phyloP scores from a whole-genome alignment of 1,284 basidiomycete genomes.

The Coniferiporia sulphurascens region DNA sequence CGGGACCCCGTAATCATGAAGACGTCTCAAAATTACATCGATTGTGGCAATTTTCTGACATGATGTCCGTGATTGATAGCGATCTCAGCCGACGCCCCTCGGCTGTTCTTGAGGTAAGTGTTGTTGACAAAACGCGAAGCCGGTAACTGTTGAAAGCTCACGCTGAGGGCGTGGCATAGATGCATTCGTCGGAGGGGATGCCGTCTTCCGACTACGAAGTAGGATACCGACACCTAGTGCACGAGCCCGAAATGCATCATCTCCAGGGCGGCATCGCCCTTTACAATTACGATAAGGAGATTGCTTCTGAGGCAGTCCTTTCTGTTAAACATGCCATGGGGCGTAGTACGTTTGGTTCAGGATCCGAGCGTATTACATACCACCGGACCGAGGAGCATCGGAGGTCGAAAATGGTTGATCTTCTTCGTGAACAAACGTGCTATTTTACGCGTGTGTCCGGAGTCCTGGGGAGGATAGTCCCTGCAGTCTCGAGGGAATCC shows the following conservation, averaged over 20 bases:
- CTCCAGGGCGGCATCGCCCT: conserved; percentile 14
- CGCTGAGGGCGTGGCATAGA: conserved; percentile 8
- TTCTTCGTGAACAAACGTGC: conserved; percentile 38
- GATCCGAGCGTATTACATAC: background rate
- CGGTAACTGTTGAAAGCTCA: background rate
- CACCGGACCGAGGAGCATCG: conserved; percentile 13
- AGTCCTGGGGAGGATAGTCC: conserved; percentile 39
- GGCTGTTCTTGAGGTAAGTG: conserved; percentile 15
- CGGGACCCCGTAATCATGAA: background rate
- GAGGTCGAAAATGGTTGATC: conserved; percentile 4
- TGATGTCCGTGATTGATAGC: conserved; percentile 16
- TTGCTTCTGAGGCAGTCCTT: conserved; percentile 1
- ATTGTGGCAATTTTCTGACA: conserved; percentile 12
- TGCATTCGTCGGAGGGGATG: background rate
- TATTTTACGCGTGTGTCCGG: conserved; percentile 29
- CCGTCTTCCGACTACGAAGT: conserved; percentile 10
- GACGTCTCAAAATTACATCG: background rate
- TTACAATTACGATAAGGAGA: conserved; percentile 14
- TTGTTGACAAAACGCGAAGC: background rate
- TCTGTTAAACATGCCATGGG: background rate
- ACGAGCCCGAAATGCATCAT: conserved; percentile 2
- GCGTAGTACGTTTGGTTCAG: background rate
- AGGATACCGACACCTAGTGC: conserved; percentile 7
- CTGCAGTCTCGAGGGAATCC: conserved; percentile 34
- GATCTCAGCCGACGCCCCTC: conserved; percentile 8